Evolutionary conservation across 2,329 filamentous ascomycete species (phyloP).

Genomic region (Macrophomina pseudophaseolina): DNA sequence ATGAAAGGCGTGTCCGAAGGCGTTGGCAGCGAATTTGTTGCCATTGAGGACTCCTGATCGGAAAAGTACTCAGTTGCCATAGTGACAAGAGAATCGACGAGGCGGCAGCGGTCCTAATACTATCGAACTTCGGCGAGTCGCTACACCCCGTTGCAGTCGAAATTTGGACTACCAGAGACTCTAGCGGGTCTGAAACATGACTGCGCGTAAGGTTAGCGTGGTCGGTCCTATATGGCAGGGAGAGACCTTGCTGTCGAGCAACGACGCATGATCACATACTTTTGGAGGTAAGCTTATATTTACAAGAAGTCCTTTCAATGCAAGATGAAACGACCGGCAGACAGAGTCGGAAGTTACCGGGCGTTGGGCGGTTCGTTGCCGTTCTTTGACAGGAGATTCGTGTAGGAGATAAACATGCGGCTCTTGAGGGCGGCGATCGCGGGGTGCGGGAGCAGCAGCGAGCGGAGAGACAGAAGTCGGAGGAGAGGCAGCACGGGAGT

Average conservation of each 20-base stretch:
- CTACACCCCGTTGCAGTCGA: not conserved
- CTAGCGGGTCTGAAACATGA: slow-evolving; percentile 25
- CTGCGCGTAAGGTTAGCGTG: slow-evolving; percentile 25
- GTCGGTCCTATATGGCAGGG: slow-evolving; percentile 17
- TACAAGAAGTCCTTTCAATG: slow-evolving; percentile 23
- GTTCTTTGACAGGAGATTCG: not conserved
- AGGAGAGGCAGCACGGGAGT: not conserved
- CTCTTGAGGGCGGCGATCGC: slow-evolving; percentile 7
- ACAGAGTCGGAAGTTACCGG: not conserved
- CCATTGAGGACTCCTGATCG: slow-evolving; percentile 48
- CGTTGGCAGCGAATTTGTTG: slow-evolving; percentile 65
- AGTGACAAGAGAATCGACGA: slow-evolving; percentile 20
- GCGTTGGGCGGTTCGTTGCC: not conserved
- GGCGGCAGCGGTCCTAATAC: slow-evolving; percentile 18
- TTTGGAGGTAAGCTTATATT: slow-evolving; percentile 22
- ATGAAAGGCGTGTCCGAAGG: slow-evolving; percentile 74
- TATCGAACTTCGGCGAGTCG: slow-evolving; percentile 11
- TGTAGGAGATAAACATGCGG: slow-evolving; percentile 5
- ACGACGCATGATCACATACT: slow-evolving; percentile 24
- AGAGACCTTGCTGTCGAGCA: slow-evolving; percentile 9
- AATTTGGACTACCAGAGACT: slow-evolving; percentile 14
- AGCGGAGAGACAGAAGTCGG: not conserved
- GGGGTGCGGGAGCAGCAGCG: slow-evolving; percentile 10
- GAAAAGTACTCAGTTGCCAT: slow-evolving; percentile 54
- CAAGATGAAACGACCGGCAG: slow-evolving; percentile 25